A percentile compares a stretch with the other conserved stretches of the same genome.
Conservation (phyloP, 371 early-diverging fungal genomes). For the Rhizopus stolonifer region DNA sequence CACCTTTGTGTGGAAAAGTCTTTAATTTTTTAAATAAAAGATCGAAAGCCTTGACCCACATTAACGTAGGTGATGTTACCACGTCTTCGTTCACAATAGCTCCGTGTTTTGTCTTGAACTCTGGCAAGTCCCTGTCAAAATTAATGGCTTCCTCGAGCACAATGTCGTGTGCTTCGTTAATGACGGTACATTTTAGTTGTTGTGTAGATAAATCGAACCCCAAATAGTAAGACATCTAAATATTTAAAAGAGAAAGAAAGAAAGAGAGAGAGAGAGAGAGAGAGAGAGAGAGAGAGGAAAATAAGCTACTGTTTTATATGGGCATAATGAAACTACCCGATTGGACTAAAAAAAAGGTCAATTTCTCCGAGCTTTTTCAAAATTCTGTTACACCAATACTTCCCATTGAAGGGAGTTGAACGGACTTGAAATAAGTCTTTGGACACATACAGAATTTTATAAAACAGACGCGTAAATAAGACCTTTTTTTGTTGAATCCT, state of each 20-base stretch:
- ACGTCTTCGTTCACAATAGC: conserved; percentile 47
- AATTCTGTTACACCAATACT: too few relatives aligned
- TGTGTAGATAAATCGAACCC: conserved; percentile 82
- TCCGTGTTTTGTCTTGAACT: conserved; percentile 53
- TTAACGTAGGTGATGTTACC: conserved; percentile 68
- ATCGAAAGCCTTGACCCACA: conserved; percentile 83
- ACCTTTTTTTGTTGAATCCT: too few relatives aligned
- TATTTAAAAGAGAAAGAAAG: not conserved
- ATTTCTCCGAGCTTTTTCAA: not conserved
- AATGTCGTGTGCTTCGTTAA: conserved; percentile 36
- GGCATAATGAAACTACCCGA: conserved; percentile 2
- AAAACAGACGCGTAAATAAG: too few relatives aligned
- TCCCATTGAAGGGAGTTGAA: too few relatives aligned
- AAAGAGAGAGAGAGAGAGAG: not conserved
- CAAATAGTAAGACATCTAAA: conserved; percentile 36
- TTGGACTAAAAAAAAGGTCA: not conserved
- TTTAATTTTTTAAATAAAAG: conserved; percentile 50
- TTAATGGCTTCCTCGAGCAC: conserved; percentile 50
- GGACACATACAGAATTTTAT: too few relatives aligned
- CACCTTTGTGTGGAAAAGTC: conserved; percentile 22
- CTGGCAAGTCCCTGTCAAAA: conserved; percentile 62
- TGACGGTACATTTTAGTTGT: conserved; percentile 70
- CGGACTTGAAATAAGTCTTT: too few relatives aligned
- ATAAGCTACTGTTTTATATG: not conserved
- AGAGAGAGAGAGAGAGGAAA: not conserved